Evolutionary conservation across 768 basidiomycete genomes (phyloP), one percentile per base, ranked within the genome.

Genomic region (Roridomyces roridus): DNA sequence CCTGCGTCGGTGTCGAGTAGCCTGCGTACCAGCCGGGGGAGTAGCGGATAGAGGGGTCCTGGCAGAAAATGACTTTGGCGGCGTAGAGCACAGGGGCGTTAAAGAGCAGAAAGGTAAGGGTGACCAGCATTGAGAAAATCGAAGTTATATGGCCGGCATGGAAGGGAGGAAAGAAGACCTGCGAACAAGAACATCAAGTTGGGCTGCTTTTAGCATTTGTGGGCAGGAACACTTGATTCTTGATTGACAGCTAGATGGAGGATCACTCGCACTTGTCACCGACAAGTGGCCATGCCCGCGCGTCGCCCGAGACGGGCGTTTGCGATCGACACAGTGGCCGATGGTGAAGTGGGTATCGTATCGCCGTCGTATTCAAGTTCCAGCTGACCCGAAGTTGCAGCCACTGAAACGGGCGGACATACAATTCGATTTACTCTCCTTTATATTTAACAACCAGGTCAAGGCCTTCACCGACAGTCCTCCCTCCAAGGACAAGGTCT

Each of bases 361-460:
- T n/a, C n/a, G n/a, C n/a, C n/a, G n/a, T n/a, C n/a, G n/a, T n/a
- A n/a, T n/a, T n/a, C n/a, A n/a, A n/a, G n/a, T n/a, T n/a, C n/a
- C n/a, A n/a, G n/a, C n/a, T n/a, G n/a, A n/a, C n/a, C n/a, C n/a
- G n/a, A n/a, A n/a, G n/a, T n/a, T n/a, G n/a, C n/a, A 88, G 62
- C 86, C 88, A 34, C 74, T 91, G 20, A 82, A 82, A 41, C 82
- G 89, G 45, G 72, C 72, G 34, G 89, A 91, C 72, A 79, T 91
- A 42, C 89, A 92, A 72, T 88, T 85, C 71, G 91, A 94, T 74
- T 81, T 95, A 47, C 86, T 96, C 51, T 67, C 86, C 63, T 75
- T 78, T 71, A 85, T 96, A 65, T 96, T 96, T 74, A 78, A 79
- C 56, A 86, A 95, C 75, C 74, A 76, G 26, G 80, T 80, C 3